A percentile compares a stretch with the other conserved stretches of the same genome.
Evolutionary conservation across 768 basidiomycete genomes (phyloP).

Genomic region (Suillus bovinus): DNA sequence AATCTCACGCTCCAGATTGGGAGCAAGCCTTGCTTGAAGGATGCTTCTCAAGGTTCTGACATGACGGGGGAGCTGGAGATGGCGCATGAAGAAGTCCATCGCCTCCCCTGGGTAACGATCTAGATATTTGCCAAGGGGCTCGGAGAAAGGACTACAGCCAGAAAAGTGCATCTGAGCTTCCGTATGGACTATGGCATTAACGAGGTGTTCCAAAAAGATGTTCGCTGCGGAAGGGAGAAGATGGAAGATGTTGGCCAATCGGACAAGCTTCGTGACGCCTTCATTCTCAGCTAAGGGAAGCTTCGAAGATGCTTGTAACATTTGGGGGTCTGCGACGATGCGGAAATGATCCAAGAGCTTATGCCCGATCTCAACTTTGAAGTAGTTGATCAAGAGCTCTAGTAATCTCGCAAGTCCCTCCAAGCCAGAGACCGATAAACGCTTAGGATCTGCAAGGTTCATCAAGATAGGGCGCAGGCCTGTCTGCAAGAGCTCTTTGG

Average conservation of each 20-base stretch:
- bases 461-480: slow-evolving; percentile 95
- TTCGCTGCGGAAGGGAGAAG: slow-evolving; percentile 92
- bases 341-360: slow-evolving; percentile 97
- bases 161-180: slow-evolving; percentile 93
- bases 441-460: slow-evolving; percentile 96
- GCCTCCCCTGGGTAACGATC: slow-evolving; percentile 89
- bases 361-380: slow-evolving; percentile 98
- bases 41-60: slow-evolving; percentile 85
- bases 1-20: slow-evolving; percentile 69
- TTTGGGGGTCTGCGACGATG: slow-evolving; percentile 85
- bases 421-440: slow-evolving; percentile 86
- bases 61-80: slow-evolving; percentile 76
- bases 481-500: slow-evolving; percentile 92
- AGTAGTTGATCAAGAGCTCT: slow-evolving; percentile 95
- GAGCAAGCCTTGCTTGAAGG: slow-evolving; percentile 76
- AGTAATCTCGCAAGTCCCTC: slow-evolving; percentile 93
- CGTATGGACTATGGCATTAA: slow-evolving; percentile 86
- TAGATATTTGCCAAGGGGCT: slow-evolving; percentile 87
- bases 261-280: slow-evolving; percentile 88
- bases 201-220: slow-evolving; percentile 86
- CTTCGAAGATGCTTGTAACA: slow-evolving; percentile 76
- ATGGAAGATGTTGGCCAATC: slow-evolving; percentile 97
- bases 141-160: slow-evolving; percentile 86
- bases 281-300: slow-evolving; percentile 85
- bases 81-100: slow-evolving; percentile 78